Evolutionary conservation across 306 rosid species (phyloP).

Genomic region (Malus sieversii): DNA sequence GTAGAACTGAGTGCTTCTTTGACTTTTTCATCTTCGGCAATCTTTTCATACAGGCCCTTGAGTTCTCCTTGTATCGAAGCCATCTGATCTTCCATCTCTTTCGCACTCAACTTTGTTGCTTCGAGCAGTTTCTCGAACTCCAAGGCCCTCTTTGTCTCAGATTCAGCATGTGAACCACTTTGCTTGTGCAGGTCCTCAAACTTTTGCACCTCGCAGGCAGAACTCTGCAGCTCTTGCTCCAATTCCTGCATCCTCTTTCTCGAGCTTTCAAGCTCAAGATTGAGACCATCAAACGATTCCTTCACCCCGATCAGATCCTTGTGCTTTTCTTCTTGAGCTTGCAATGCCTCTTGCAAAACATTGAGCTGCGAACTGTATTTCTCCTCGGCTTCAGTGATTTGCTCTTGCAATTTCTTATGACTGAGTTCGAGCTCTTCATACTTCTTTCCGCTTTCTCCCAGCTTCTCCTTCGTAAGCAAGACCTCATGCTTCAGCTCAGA

Average conservation of each 20-base stretch:
- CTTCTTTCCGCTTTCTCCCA: constrained; percentile 56
- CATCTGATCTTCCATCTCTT: constrained; percentile 57
- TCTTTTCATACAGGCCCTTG: constrained; percentile 63
- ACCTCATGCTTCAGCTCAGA: constrained; percentile 62
- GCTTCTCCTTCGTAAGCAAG: constrained; percentile 49
- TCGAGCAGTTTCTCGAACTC: constrained; percentile 73
- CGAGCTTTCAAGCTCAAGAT: constrained; percentile 62
- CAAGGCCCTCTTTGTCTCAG: constrained; percentile 55
- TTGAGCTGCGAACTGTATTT: constrained; percentile 51
- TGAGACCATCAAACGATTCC: constrained; percentile 54
- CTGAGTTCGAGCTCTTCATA: constrained; percentile 49
- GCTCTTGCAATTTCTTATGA: constrained; percentile 61
- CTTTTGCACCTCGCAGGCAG: constrained; percentile 49
- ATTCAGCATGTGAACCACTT: constrained; percentile 75
- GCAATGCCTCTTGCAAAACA: constrained; percentile 59
- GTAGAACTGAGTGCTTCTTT: constrained; percentile 65
- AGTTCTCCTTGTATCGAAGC: constrained; percentile 60
- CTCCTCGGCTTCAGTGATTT: constrained; percentile 52
- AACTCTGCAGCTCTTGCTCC: constrained; percentile 52
- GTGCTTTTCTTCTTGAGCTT: constrained; percentile 60
- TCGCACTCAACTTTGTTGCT: constrained; percentile 50
- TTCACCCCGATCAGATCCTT: constrained; percentile 60
- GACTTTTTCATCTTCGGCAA: constrained; percentile 59
- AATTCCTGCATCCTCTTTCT: constrained; percentile 53
- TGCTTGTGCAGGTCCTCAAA: constrained; percentile 81